Percentiles rank a stretch among this genome's conserved stretches.
These are phyloP conservation scores for Dipteronia sinensis DNA, from an alignment of 345 rosid genomes.

Conservation along the genomic window DNA sequence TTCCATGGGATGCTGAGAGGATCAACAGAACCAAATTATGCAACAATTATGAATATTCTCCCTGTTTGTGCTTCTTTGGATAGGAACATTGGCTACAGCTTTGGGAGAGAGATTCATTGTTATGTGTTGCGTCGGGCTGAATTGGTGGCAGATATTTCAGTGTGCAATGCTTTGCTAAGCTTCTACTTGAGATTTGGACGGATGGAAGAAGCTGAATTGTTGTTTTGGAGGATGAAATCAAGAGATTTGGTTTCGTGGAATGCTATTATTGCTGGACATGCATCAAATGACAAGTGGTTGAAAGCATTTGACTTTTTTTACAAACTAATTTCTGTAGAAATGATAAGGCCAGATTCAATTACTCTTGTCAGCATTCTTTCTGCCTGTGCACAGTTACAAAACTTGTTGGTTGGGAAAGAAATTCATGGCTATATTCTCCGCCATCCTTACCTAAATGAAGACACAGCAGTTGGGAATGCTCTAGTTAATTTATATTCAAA, in stretches of 20 bases:
- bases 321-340: constrained; percentile 42
- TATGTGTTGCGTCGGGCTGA: constrained; percentile 55
- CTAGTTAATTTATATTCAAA: constrained; percentile 67
- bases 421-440: constrained; percentile 52
- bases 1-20: constrained; percentile 63
- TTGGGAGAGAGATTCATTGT: constrained; percentile 71
- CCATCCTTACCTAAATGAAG: constrained; percentile 37
- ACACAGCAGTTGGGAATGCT: constrained; percentile 51
- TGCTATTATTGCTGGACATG: constrained; percentile 71
- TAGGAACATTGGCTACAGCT: constrained; percentile 34
- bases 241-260: constrained; percentile 93
- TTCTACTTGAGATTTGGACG: constrained; percentile 65
- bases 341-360: constrained; percentile 56
- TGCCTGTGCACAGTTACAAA: constrained; percentile 56
- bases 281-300: constrained; percentile 58
- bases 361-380: constrained; percentile 69
- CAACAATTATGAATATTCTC: constrained; percentile 59
- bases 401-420: constrained; percentile 50
- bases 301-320: constrained; percentile 60
- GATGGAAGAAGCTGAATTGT: constrained; percentile 53
- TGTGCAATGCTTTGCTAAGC: constrained; percentile 75
- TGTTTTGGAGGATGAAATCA: constrained; percentile 59
- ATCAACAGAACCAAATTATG: constrained; percentile 52
- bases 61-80: constrained; percentile 62
- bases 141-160: constrained; percentile 48